Base-by-base conservation (phyloP, 306 rosid species). In the Rubus idaeus region DNA sequence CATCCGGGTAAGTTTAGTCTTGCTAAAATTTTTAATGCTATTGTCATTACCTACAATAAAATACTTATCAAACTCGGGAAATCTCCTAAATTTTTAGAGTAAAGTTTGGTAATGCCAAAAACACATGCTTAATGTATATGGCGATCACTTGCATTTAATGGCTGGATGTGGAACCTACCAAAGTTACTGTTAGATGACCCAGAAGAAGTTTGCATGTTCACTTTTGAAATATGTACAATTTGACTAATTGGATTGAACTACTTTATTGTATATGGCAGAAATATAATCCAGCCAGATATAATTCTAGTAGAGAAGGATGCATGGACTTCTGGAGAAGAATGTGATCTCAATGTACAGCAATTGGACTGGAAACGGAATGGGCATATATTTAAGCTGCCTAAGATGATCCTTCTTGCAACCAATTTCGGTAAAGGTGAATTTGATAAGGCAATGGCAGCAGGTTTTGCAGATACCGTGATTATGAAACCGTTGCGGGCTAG, bases 401-500 rank as follows among this genome's bases (percentile, higher is more conserved):
- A 87, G 71, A 78, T 92, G 87, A 84, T 96, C 72, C 94, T 96
- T 78, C 93, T 96, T 2, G 98, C 99, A 4, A 96, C 99, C 39
- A 89, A 91, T 75, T 90, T 92, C 30, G 82, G 86, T 49, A 77
- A 84, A 20, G 41, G 76, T 26, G 98, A 92, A 79, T 80, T 90
- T 42, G 94, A 96, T 39, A 84, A 83, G 77, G 98, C 92, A 18
- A 92, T 82, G 82, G 84, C 89, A 0, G 86, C 89, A 37, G 97
- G 99, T 71, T 96, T 92, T 83, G 86, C 91, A 16, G 99, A 96
- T 77, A 96, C 94, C 0, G 94, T 91, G 78, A 89, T 96, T 82
- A 96, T 96, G 98, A 96, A 96, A 71, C 98, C 99, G 23, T 80
- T 96, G 70, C 88, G 99, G 87, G 94, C 98, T 1, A 96, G 98